Evolutionary conservation across 371 early-diverging fungal species (phyloP), one percentile per base, ranked within the genome.

Genomic region (Rhizopus stolonifer): DNA sequence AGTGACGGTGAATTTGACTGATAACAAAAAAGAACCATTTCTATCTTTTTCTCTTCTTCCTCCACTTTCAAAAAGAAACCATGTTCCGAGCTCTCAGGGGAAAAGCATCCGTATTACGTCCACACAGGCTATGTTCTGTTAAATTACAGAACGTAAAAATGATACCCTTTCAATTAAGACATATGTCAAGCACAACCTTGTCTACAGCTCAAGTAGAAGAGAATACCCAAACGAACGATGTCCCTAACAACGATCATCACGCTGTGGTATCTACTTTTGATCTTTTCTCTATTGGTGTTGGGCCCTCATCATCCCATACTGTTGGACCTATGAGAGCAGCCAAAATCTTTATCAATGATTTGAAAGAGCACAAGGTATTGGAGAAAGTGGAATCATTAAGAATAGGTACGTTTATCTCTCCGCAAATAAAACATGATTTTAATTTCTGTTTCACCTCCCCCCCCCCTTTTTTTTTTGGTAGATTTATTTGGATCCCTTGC

Each of bases 271-370:
- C 92, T 34, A 90, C 92, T 7, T 96, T 96, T 78, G 95, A 96
- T 78, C 64, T 96, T 57, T 96, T 94, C 64, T 92, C 93, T 18
- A 94, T 96, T 48, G 95, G 97, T 26, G 89, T 96, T 15, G 97
- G 97, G 0, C 97, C 97, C 1, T 91, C 92, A 17, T 91, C 92
- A 64, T 88, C 91, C 42, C 90, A 91, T 61, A 92, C 92, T 0
- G 95, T 95, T 14, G 97, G 97, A 14, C 97, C 97, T 4, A 95
- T 96, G 95, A 85, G 97, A 26, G 95, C 97, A 13, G 94, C 94
- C 19, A 92, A 90, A 69, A 93, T 93, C 53, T 96, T 96, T 73
- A 81, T 94, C 32, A 82, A 83, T 54, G 94, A 95, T 57, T 65
- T 95, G 40, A 80, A 77, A 74, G 77, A 84, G 19, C 85, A 85